Conservation (phyloP, 1,284 basidiomycete genomes). For the Austroboletus niveus region DNA sequence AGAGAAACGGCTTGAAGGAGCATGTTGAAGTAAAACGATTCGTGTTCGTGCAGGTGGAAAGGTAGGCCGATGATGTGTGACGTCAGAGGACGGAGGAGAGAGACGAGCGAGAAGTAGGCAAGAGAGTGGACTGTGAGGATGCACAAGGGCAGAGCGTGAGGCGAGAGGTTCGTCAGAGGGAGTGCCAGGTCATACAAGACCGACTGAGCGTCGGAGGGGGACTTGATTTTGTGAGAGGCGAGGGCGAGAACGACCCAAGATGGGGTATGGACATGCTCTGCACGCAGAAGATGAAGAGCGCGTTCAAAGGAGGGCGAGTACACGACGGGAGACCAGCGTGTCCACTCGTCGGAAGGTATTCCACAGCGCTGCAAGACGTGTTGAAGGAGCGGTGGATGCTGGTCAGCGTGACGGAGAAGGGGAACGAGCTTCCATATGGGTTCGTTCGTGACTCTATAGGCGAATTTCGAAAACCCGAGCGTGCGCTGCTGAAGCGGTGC, state of each 20-base stretch:
- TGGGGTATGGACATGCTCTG: slow-evolving; percentile 26
- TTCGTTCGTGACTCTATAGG: slow-evolving; percentile 27
- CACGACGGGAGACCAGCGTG: slow-evolving; percentile 38
- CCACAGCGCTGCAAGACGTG: slow-evolving; percentile 30
- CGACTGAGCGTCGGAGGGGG: slow-evolving; percentile 19
- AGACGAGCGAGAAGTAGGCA: slow-evolving; percentile 44
- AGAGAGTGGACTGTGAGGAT: slow-evolving; percentile 48
- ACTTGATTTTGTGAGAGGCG: slow-evolving; percentile 45
- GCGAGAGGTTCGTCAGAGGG: slow-evolving; percentile 11
- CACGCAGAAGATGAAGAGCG: slow-evolving; percentile 29
- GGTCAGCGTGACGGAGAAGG: slow-evolving; percentile 15
- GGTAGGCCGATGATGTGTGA: slow-evolving; percentile 43
- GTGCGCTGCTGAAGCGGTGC: slow-evolving; percentile 18
- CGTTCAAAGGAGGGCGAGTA: slow-evolving; percentile 33
- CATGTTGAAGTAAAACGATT: slow-evolving; percentile 49
- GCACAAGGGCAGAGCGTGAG: slow-evolving; percentile 43
- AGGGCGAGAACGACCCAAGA: slow-evolving; percentile 56
- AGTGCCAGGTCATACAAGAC: slow-evolving; percentile 21
- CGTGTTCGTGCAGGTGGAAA: slow-evolving; percentile 32
- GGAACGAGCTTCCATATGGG: slow-evolving; percentile 29
- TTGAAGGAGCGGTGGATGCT: slow-evolving; percentile 6
- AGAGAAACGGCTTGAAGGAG: slow-evolving; percentile 52
- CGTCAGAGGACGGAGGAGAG: slow-evolving; percentile 40
- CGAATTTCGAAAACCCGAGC: slow-evolving; percentile 22
- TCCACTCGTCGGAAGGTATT: slow-evolving; percentile 36